Evolutionary conservation across 2,329 filamentous ascomycete species (phyloP), one percentile per base, ranked within the genome.

Genomic region (Tolypocladium cylindrosporum): DNA sequence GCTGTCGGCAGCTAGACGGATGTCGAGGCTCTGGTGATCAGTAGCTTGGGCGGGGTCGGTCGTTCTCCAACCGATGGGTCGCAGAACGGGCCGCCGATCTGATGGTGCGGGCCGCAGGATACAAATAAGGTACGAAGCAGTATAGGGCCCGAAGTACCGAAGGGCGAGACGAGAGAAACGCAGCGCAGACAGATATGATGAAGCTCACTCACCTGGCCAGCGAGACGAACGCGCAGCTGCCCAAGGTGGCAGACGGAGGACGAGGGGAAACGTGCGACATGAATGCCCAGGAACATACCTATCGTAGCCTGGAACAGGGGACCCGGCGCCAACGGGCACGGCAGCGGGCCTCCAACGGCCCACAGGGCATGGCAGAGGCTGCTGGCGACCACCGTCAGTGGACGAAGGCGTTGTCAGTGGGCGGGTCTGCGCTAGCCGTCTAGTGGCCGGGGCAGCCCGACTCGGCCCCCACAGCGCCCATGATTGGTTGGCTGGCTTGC

Each of bases 11-110:
- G 48, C 48, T 37, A 2, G 48, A n/a, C 1, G 48, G 19, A n/a
- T 7, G 31, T 21, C 27, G 48, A 37, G n/a, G 48, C 27, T 51
- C 19, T 13, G 31, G 21, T 21, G 27, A n/a, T 51, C 48, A 21
- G 48, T 31, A 3, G 27, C 48, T 58, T 36, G 42, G 34, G 53
- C 57, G 57, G 57, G 57, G 53, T 55, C 19, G 42, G 31, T 36
- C 19, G 48, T 31, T 58, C 45, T 56, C 39, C 54, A 48, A 56
- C 34, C 41, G 41, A 37, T 14, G 56, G 61, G 60, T 63, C 61
- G 62, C 62, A 63, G 62, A 62, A 59, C 34, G 55, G 62, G 64
- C 63, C 60, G 63, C 62, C 57, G 34, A 57, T 50, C 16, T 31
- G 51, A 21, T 31, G 51, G 56, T 31, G 34, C 21, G 24, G 48